phyloP scores from a whole-genome alignment of 2,329 filamentous ascomycete genomes.

The Raffaelea arxii region DNA sequence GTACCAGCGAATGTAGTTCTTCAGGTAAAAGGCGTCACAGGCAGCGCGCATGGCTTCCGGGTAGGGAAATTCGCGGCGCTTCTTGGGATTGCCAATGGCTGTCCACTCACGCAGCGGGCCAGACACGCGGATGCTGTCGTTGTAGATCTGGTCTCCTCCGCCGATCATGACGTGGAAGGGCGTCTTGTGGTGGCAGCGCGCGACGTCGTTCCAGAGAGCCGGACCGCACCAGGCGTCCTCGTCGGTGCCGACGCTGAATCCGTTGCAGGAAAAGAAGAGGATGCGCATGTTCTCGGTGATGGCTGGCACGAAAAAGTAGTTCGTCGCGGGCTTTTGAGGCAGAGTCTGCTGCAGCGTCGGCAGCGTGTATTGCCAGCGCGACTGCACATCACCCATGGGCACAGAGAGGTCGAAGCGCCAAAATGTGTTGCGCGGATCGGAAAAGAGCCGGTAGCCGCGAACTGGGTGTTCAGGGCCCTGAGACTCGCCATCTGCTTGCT shows the following conservation, averaged over 20 bases:
- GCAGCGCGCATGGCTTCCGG: slow-evolving; percentile 68
- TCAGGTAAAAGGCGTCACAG: slow-evolving; percentile 83
- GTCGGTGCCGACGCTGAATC: slow-evolving; percentile 82
- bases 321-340: slow-evolving; percentile 46
- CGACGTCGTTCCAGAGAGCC: slow-evolving; percentile 90
- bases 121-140: slow-evolving; percentile 78
- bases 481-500: slow-evolving; percentile 22
- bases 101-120: slow-evolving; percentile 80
- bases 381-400: slow-evolving; percentile 60
- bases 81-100: slow-evolving; percentile 69
- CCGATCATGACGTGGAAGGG: slow-evolving; percentile 97
- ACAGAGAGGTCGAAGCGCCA: slow-evolving; percentile 84
- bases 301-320: slow-evolving; percentile 77
- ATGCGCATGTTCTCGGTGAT: slow-evolving; percentile 84
- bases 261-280: slow-evolving; percentile 98
- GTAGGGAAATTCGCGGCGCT: slow-evolving; percentile 71
- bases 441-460: slow-evolving; percentile 51
- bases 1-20: slow-evolving; percentile 72
- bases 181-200: slow-evolving; percentile 65
- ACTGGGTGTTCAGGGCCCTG: slow-evolving; percentile 29
- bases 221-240: slow-evolving; percentile 79
- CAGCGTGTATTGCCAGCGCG: slow-evolving; percentile 70
- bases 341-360: slow-evolving; percentile 47
- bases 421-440: slow-evolving; percentile 65
- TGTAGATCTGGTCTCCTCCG: slow-evolving; percentile 94